phyloP scores from a whole-genome alignment of 2,329 filamentous ascomycete genomes.

The Juglanconis oblonga region DNA sequence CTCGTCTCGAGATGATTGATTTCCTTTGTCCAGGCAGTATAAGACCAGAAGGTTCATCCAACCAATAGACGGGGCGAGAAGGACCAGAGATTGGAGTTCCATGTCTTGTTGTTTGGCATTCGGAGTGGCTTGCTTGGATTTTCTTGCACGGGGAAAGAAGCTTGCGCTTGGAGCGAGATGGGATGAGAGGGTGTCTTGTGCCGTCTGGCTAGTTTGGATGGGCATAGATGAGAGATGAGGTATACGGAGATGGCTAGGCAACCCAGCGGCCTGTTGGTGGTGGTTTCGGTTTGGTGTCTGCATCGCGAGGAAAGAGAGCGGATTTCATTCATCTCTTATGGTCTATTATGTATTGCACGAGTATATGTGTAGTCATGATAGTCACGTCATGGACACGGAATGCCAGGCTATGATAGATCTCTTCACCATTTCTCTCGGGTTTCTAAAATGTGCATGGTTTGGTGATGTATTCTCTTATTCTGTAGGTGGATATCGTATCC shows the following conservation, averaged over 20 bases:
- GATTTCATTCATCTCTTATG: conserved; percentile 6
- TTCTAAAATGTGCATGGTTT: background rate
- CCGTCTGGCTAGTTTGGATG: conserved; percentile 1
- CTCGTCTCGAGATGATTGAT: conserved; percentile 10
- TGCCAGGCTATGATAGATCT: conserved; percentile 14
- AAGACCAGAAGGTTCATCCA: conserved; percentile 7
- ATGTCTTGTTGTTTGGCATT: background rate
- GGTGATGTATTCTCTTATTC: background rate
- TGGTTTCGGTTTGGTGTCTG: conserved; percentile 3
- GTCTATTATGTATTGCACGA: conserved; percentile 14
- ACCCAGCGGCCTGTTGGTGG: background rate
- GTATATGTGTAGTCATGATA: conserved; percentile 11
- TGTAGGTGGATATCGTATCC: background rate
- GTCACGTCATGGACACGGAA: conserved; percentile 12
- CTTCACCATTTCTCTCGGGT: background rate
- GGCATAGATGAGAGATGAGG: background rate
- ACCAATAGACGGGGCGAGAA: conserved; percentile 11
- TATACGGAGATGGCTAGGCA: background rate
- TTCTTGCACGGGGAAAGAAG: background rate
- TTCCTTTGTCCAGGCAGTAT: conserved; percentile 12
- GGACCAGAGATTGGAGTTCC: conserved; percentile 2
- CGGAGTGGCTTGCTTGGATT: conserved; percentile 14
- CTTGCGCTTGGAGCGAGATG: background rate
- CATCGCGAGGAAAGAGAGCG: conserved; percentile 9
- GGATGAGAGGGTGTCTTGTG: background rate